Evolutionary conservation across 2,329 filamentous ascomycete genomes (phyloP).

Genomic region (Sphaerulina vaccinii): DNA sequence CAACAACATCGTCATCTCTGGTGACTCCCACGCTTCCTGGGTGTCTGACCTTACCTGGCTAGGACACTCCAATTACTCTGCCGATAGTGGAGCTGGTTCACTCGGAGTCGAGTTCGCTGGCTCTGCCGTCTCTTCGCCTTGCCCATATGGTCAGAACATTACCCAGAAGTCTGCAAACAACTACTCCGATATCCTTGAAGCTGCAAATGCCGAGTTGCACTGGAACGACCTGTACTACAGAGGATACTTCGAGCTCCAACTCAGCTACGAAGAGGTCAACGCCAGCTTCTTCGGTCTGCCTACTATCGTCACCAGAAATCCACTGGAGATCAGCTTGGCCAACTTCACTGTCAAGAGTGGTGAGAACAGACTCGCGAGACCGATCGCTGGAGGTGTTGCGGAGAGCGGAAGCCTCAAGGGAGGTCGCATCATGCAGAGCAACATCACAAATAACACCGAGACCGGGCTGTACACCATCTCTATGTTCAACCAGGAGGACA

Average conservation of each 20-base stretch:
- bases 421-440: conserved; percentile 41
- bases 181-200: conserved; percentile 46
- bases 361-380: conserved; percentile 57
- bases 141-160: conserved; percentile 60
- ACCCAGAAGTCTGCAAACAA: conserved; percentile 53
- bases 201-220: conserved; percentile 62
- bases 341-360: conserved; percentile 67
- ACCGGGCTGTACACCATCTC: conserved; percentile 30
- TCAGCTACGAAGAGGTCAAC: conserved; percentile 57
- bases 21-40: conserved; percentile 68
- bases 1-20: conserved; percentile 72
- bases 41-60: conserved; percentile 48
- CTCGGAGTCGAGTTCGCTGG: conserved; percentile 59
- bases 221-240: conserved; percentile 74
- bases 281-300: conserved; percentile 66
- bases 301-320: conserved; percentile 58
- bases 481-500: conserved; percentile 17
- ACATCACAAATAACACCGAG: conserved; percentile 38
- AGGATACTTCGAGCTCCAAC: conserved; percentile 67
- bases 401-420: conserved; percentile 59
- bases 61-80: conserved; percentile 41
- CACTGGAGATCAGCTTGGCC: conserved; percentile 64
- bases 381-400: conserved; percentile 50
- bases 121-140: conserved; percentile 62
- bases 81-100: conserved; percentile 40